Base-by-base conservation (phyloP, 345 rosid genomes). In the Eucalyptus pauciflora region DNA sequence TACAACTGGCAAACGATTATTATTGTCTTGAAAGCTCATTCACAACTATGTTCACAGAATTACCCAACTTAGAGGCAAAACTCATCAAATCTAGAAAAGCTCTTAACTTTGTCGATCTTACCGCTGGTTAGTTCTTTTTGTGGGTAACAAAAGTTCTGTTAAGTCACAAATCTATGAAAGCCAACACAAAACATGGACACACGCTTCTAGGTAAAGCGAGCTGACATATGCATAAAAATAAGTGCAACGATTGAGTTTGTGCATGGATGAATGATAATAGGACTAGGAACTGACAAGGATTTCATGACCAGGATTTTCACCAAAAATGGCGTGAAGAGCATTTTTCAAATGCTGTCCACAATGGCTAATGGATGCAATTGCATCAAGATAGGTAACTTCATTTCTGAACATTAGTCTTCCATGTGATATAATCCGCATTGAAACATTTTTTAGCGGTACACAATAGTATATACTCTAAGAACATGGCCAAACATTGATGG, bases 401-500 rank as follows among this genome's bases (percentile, higher is more conserved):
- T 95, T 94, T 93, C 99, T 95, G 93, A 95, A 97, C 99, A 96
- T 95, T 88, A 97, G 95, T 92, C 97, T 95, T 86, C 97, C 99
- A 91, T 97, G 99, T 89, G 97, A 97, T 97, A 94, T 89, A 89
- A 89, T 69, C 7, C 1, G 80, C 43, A 69, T 31, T 8, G 18
- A 69, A 33, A 69, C 45, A 33, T 31, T 33, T 9, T 69, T 69
- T 16, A 69, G 80, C 3, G 7, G 43, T 18, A 29, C 8, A 29
- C 7, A 29, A 69, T 31, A 69, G 80, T 33, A 69, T 31, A 5
- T 69, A 33, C 80, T 4, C 45, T 69, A 69, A 69, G 80, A 69
- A 69, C 80, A 69, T 17, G 24, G 80, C 80, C 80, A 69, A 31
- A 33, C 80, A 69, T 33, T 33, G 80, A 33, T 9, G 22, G 45